Evolutionary conservation across 1,139 yeast species (phyloP), one percentile per base, ranked within the genome.

Genomic region (Lipomyces yarrowii): DNA sequence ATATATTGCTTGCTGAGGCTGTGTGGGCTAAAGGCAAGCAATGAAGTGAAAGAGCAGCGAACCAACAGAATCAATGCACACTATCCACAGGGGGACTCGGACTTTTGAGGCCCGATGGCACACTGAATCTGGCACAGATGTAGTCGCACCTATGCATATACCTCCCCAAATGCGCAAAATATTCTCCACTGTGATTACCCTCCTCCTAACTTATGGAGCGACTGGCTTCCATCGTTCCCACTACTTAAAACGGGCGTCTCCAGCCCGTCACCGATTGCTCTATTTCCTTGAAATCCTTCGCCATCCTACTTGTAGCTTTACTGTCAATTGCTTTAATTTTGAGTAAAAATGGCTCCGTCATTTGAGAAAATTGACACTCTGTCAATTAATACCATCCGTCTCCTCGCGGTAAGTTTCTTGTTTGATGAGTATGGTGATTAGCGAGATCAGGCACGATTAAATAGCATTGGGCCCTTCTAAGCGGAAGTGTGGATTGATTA

Each of bases 321-420:
- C 32, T 53, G 39, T n/a, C 42, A 21, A 52, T 53, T 23, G 35
- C 57, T 53, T 55, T 56, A 51, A 48, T 59, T 56, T 52, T n/a
- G 30, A 7, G 15, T 13, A 63, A 59, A 53, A 15, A 65, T 65
- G 68, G 62, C 66, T 63, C 66, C 66, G 21, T 51, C 68, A 10
- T 65, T 65, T 30, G 64, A 65, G 63, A 87, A 84, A 67, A 82
- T 91, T 76, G 97, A 93, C 79, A 83, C 82, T 74, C 83, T 84
- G 79, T 90, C 97, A 67, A 83, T 96, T 80, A 84, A 86, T 83
- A 91, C 99, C 73, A 91, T 94, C 82, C 92, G 98, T 83, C 82
- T 89, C 72, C 84, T 96, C 76, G 87, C 98, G 57, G 87, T 79
- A 76, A 71, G 80, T 78, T 60, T 51, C 23, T 56, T 11, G 37